Base-by-base conservation (phyloP, 2,329 filamentous ascomycete species). In the Grosmannia penicillata region DNA sequence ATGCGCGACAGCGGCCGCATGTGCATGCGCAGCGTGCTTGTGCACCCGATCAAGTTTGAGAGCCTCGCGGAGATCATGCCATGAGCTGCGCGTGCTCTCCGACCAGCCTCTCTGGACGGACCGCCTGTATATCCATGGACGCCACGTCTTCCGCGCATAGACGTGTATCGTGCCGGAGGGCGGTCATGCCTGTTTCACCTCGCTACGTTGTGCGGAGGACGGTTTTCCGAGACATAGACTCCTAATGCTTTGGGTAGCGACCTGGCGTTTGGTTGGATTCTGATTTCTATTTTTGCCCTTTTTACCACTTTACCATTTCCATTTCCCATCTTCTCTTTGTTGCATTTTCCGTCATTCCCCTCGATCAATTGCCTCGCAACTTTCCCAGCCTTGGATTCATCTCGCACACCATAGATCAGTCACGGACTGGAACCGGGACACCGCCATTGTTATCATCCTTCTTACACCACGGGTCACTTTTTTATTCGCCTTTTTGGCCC, bases 11-110 rank as follows among this genome's bases (percentile, higher is more conserved):
- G 60, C 8, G 82, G 81, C 18, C 68, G 83, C 36, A 75, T 91
- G 68, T 93, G 84, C 58, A 59, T 91, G 51, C 75, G 81, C 34
- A 82, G 77, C 45, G 82, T 89, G 72, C 60, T 91, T 47, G 57
- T 91, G 47, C 84, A 93, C 64, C 84, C 84, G 1, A 75, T 91
- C 49, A 93, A 93, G 61, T 68, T 61, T 54, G 70, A 75, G 52
- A 62, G 65, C 27, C 32, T 47, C 5, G 42, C 31, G n/a, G 45
- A 47, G 37, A 37, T 45, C 10, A 17, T 39, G 21, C 37, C 30
- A 8, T 38, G 29, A 37, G 17, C 14, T 10, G n/a, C n/a, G n/a
- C n/a, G n/a, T n/a, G n/a, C n/a, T n/a, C n/a, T n/a, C n/a, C n/a
- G n/a, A n/a, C n/a, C n/a, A n/a, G n/a, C n/a, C n/a, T n/a, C n/a